Conservation (phyloP, 192 early-diverging fungal genomes). For the Coemansia sp. region DNA sequence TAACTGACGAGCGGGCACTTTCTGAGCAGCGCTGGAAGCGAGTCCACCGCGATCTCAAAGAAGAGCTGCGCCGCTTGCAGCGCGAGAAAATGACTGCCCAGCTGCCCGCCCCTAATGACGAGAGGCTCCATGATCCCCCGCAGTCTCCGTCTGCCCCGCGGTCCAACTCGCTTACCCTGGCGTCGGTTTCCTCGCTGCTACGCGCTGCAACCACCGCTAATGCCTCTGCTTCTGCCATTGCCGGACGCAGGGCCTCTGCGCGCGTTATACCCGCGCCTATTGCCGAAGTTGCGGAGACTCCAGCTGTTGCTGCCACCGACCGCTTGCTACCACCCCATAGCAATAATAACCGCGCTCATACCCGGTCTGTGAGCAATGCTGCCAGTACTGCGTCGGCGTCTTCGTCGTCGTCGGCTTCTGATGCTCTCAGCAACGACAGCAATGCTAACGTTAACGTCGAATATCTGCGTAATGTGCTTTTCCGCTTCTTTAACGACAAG, state of each 20-base stretch:
- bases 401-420: constrained; percentile 9
- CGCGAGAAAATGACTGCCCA: constrained; percentile 27
- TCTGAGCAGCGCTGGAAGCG: constrained; percentile 55
- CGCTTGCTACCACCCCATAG: neutral
- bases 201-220: constrained; percentile 43
- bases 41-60: constrained; percentile 53
- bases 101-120: neutral
- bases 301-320: neutral
- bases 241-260: constrained; percentile 9
- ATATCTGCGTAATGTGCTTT: constrained; percentile 55
- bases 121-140: neutral
- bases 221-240: constrained; percentile 14
- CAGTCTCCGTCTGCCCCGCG: constrained; percentile 15
- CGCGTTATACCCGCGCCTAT: neutral
- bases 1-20: constrained; percentile 45
- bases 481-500: constrained; percentile 56
- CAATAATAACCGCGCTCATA: constrained; percentile 12
- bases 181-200: constrained; percentile 51
- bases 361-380: constrained; percentile 30
- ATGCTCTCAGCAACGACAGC: neutral
- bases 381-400: constrained; percentile 27
- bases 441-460: constrained; percentile 46
- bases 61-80: constrained; percentile 52
- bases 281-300: neutral
- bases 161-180: constrained; percentile 52